Conservation (phyloP, 2,329 filamentous ascomycete species). For the Paecilomyces niveus region DNA sequence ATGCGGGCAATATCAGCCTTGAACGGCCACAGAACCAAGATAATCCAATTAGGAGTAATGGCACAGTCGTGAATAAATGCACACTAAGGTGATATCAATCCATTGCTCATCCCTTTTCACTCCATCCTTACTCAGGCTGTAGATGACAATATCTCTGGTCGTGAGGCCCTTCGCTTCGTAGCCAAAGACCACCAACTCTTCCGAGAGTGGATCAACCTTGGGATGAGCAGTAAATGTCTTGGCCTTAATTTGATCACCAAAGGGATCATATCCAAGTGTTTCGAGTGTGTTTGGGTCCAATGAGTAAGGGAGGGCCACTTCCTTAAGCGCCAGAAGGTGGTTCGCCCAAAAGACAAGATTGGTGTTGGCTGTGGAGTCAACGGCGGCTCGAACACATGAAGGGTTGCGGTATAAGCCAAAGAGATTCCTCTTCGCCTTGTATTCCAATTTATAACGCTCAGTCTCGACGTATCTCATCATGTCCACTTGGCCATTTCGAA, state of each 20-base stretch:
- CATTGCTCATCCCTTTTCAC: not conserved
- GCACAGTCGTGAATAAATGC: not conserved
- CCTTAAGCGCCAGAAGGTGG: not conserved
- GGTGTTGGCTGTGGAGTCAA: not conserved
- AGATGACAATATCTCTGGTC: not conserved
- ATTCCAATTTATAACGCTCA: not conserved
- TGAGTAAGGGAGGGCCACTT: not conserved
- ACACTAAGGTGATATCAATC: not conserved
- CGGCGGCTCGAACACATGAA: not conserved
- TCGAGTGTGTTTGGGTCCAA: not conserved
- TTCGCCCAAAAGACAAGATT: not conserved
- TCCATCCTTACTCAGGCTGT: not conserved
- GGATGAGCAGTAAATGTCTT: not conserved
- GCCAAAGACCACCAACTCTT: not conserved
- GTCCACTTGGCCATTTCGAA: not conserved
- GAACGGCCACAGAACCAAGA: not conserved
- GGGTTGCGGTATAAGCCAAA: not conserved
- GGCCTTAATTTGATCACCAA: not conserved
- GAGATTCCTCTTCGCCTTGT: not conserved
- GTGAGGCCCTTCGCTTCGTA: not conserved
- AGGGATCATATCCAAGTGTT: not conserved
- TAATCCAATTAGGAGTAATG: not conserved
- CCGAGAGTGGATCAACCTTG: not conserved
- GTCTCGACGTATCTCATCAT: not conserved
- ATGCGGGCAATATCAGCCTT: not conserved